Base-by-base conservation (phyloP, 495 filamentous ascomycete genomes). In the Margaritispora aquatica region DNA sequence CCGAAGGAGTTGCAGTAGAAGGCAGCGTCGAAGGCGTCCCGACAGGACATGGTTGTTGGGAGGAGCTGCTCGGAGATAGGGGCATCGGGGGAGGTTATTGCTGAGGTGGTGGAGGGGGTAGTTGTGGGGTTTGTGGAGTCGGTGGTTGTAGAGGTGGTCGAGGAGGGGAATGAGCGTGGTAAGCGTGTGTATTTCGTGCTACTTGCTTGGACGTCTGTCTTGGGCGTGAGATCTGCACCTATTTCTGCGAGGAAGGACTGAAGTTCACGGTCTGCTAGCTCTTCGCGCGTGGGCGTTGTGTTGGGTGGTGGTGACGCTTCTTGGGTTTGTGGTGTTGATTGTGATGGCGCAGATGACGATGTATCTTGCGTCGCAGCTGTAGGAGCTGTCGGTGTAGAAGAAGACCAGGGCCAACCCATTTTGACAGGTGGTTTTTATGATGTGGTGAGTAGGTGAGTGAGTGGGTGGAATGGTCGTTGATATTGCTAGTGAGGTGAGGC, bases 1-100 rank as follows among this genome's bases (percentile, higher is more conserved):
- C 92, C 94, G 2, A 95, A 79, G 0, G 90, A 92, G 67, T 94
- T 88, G 80, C 94, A 98, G 82, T 96, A 90, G 81, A 89, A 97
- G 53, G 95, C 92, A 53, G 82, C 79, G 77, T 98, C 94, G 79
- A 98, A 98, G 68, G 90, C 86, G 51, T 83, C 74, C 56, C 89
- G 84, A 78, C 94, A 98, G 69, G 88, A 93, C 84, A 97, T 91
- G 60, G 75, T 85, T 41, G 82, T 84, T 1, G 89, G 86, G 62
- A 92, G 88, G 56, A 88, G 77, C 59, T 85, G 80, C 34, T 86
- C 81, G 8, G 66, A 63, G 11, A 68, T 31, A 36, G 57, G 26
- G 20, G 64, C 51, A 13, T 63, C 34, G n/a, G n/a, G n/a, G n/a
- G n/a, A n/a, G n/a, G 36, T n/a, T n/a, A 17, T 50, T 29, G 55